Evolutionary conservation across 148 eudicot genomes (phyloP).

Genomic region (Rhododendron molle): DNA sequence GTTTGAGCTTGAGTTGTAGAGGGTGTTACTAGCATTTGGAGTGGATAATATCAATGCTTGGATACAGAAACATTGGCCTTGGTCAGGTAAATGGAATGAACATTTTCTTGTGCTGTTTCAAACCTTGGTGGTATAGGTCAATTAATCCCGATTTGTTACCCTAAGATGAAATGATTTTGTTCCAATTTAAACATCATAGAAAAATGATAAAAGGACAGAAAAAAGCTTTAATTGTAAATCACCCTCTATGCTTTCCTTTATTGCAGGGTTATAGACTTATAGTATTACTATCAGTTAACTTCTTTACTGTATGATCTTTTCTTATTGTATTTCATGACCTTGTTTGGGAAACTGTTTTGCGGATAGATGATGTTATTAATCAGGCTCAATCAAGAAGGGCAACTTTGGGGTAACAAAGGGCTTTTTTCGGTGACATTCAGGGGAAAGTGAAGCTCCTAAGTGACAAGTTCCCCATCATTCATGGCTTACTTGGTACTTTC

Average conservation of each 20-base stretch:
- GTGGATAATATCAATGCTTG: no score
- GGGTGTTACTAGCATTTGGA: no score
- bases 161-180: neutral
- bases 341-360: slow-evolving; percentile 13
- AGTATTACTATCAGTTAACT: neutral
- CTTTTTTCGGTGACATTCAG: slow-evolving; percentile 79
- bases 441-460: slow-evolving; percentile 85
- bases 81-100: no score
- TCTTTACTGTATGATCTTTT: neutral
- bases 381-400: slow-evolving; percentile 93
- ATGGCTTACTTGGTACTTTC: slow-evolving; percentile 74
- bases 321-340: neutral
- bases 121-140: no score
- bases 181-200: neutral
- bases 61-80: no score
- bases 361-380: slow-evolving; percentile 71
- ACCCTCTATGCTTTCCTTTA: neutral
- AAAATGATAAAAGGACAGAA: neutral
- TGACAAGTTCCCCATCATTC: slow-evolving; percentile 90
- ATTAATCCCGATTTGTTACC: no score
- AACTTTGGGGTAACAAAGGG: slow-evolving; percentile 77
- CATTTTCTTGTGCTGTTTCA: no score
- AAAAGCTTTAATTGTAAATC: neutral
- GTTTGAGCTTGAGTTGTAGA: no score
- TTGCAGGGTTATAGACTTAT: neutral